Evolutionary conservation across 2,329 filamentous ascomycete genomes (phyloP).

Genomic region (Albifimbria verrucaria): DNA sequence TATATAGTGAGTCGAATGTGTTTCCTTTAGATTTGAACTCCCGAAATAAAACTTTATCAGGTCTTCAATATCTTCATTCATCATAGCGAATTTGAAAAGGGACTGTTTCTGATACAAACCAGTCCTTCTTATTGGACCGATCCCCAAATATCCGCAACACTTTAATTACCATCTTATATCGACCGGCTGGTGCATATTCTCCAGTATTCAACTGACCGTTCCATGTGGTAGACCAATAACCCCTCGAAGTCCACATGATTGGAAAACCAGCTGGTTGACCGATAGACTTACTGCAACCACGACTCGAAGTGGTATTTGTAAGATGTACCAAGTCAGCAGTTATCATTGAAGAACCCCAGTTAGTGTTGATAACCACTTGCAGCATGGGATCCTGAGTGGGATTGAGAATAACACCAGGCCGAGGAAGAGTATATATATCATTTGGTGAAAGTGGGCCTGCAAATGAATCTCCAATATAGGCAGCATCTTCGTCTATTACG

Average conservation of each 20-base stretch:
- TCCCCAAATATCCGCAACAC: constrained; percentile 44
- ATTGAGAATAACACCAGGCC: no score
- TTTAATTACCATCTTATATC: constrained; percentile 39
- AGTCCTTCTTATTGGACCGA: constrained; percentile 30
- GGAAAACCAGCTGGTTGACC: neutral
- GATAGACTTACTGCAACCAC: neutral
- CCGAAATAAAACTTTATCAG: neutral
- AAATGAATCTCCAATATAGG: neutral
- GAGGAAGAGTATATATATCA: no score
- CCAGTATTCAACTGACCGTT: constrained; percentile 38
- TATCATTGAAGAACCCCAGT: neutral
- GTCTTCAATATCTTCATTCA: neutral
- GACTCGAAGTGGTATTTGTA: neutral
- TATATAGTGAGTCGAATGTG: neutral
- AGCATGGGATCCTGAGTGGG: no score
- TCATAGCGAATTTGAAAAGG: neutral
- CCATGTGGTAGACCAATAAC: constrained; percentile 20
- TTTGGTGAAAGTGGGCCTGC: neutral
- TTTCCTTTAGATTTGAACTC: neutral
- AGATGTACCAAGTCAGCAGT: neutral
- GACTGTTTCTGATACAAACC: constrained; percentile 21
- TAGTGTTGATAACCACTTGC: neutral
- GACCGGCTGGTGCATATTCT: constrained; percentile 35
- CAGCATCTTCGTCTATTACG: neutral
- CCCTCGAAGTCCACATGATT: neutral